Evolutionary conservation across 768 basidiomycete species (phyloP).

Genomic region (Vararia minispora): DNA sequence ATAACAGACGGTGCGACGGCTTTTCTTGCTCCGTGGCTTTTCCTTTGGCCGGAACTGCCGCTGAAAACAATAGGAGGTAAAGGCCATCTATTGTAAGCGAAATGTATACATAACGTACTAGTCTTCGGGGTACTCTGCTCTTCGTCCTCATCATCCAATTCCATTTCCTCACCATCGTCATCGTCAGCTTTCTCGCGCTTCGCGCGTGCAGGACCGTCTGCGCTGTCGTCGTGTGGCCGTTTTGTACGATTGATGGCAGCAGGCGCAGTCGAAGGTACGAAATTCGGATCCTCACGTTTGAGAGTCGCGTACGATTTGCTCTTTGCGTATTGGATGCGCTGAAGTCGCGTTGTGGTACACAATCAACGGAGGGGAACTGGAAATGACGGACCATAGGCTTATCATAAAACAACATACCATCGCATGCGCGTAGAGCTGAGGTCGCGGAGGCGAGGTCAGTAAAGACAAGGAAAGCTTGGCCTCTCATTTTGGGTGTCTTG

Average conservation of each 20-base stretch:
- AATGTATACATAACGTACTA: slow-evolving; percentile 31
- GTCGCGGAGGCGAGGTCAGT: slow-evolving; percentile 85
- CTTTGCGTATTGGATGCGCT: slow-evolving; percentile 91
- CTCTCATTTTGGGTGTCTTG: slow-evolving; percentile 76
- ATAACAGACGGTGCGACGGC: slow-evolving; percentile 53
- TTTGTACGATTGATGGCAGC: slow-evolving; percentile 48
- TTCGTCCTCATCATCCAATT: slow-evolving; percentile 86
- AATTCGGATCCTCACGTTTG: slow-evolving; percentile 68
- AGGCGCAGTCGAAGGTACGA: slow-evolving; percentile 63
- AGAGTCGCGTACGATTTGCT: slow-evolving; percentile 80
- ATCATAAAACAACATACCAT: slow-evolving; percentile 89
- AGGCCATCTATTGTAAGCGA: slow-evolving; percentile 2
- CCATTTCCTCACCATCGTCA: slow-evolving; percentile 82
- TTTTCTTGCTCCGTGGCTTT: slow-evolving; percentile 24
- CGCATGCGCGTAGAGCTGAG: slow-evolving; percentile 84
- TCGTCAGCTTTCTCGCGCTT: slow-evolving; percentile 47
- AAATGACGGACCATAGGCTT: slow-evolving; percentile 70
- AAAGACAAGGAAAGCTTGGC: slow-evolving; percentile 96
- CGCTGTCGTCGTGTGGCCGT: slow-evolving; percentile 54
- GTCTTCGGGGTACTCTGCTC: slow-evolving; percentile 22
- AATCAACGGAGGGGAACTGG: slow-evolving; percentile 6
- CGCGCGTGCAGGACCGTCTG: slow-evolving; percentile 39
- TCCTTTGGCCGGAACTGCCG: slow-evolving; percentile 37
- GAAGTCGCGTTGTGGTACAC: slow-evolving; percentile 11
- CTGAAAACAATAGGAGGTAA: slow-evolving; percentile 15